These are phyloP conservation scores for Lactarius trivialis DNA, from an alignment of 768 basidiomycete genomes.

Conservation along the genomic window DNA sequence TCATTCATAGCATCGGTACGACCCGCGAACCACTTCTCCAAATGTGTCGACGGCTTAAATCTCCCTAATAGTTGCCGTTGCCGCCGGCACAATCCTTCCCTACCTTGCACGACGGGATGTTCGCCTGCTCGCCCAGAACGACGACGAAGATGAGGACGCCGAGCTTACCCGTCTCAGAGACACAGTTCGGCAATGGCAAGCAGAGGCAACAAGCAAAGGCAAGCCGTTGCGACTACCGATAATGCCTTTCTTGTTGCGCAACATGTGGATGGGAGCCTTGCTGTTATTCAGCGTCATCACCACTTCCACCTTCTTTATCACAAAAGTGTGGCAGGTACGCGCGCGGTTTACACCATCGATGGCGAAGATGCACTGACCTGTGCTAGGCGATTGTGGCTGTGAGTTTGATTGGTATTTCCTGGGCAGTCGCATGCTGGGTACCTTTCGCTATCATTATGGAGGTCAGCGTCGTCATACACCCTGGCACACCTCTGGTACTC, in stretches of 20 bases:
- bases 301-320: conserved; percentile 81
- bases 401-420: conserved; percentile 83
- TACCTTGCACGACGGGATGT: conserved; percentile 76
- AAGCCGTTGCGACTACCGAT: conserved; percentile 71
- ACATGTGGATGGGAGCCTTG: conserved; percentile 89
- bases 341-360: too few species aligned
- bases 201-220: conserved; percentile 72
- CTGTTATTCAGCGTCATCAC: conserved; percentile 74
- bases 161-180: conserved; percentile 65
- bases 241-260: conserved; percentile 86
- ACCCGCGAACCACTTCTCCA: conserved; percentile 23
- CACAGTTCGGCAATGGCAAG: conserved; percentile 75
- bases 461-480: conserved; percentile 36
- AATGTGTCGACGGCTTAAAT: conserved; percentile 16
- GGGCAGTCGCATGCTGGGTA: conserved; percentile 98
- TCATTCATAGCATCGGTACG: conserved; percentile 84
- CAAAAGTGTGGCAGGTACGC: conserved; percentile 60
- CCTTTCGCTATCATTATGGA: conserved; percentile 98
- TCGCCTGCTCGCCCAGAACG: conserved; percentile 63
- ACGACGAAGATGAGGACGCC: conserved; percentile 67
- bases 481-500: background rate
- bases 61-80: conserved; percentile 64
- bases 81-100: conserved; percentile 76
- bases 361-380: background rate
- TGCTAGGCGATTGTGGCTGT: conserved; percentile 76